Evolutionary conservation across 2,329 filamentous ascomycete species (phyloP).

Genomic region (Stylonectria norvegica): DNA sequence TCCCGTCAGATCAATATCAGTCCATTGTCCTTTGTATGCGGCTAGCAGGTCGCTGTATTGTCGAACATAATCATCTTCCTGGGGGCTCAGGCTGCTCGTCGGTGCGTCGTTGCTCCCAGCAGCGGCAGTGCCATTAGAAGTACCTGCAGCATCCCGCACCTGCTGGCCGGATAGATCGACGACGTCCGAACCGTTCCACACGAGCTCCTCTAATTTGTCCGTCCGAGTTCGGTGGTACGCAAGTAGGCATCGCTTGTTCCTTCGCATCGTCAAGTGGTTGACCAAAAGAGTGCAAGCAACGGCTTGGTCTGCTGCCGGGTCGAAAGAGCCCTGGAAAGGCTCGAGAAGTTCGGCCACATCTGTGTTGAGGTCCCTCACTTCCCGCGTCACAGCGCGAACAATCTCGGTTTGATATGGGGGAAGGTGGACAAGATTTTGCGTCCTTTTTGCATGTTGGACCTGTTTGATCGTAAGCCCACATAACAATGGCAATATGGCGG

Average conservation of each 20-base stretch:
- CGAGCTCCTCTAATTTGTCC: conserved; percentile 88
- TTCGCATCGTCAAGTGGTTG: conserved; percentile 89
- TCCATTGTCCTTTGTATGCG: conserved; percentile 98
- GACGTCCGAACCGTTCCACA: conserved; percentile 86
- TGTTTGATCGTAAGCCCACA: no score
- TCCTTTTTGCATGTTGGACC: conserved; percentile 95
- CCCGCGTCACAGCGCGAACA: conserved; percentile 80
- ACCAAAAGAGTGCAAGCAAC: conserved; percentile 86
- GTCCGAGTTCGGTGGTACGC: conserved; percentile 89
- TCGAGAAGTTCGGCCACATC: conserved; percentile 77
- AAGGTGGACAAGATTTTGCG: conserved; percentile 78
- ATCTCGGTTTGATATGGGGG: conserved; percentile 91
- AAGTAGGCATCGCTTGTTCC: conserved; percentile 92
- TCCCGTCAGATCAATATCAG: conserved; percentile 92
- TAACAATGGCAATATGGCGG: no score
- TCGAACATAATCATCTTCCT: conserved; percentile 94
- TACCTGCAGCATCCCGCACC: conserved; percentile 37
- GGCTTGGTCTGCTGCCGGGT: conserved; percentile 77
- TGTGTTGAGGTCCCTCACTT: conserved; percentile 89
- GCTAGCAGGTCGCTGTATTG: conserved; percentile 88
- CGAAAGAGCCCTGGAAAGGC: conserved; percentile 80
- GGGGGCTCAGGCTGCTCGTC: conserved; percentile 81
- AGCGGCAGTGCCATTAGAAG: conserved; percentile 28
- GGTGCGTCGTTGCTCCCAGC: conserved; percentile 44
- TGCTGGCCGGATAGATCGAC: conserved; percentile 65